Evolutionary conservation across 352 stramenopile genomes (phyloP), one percentile per base, ranked within the genome.

Genomic region (Globisporangium radiosum): DNA sequence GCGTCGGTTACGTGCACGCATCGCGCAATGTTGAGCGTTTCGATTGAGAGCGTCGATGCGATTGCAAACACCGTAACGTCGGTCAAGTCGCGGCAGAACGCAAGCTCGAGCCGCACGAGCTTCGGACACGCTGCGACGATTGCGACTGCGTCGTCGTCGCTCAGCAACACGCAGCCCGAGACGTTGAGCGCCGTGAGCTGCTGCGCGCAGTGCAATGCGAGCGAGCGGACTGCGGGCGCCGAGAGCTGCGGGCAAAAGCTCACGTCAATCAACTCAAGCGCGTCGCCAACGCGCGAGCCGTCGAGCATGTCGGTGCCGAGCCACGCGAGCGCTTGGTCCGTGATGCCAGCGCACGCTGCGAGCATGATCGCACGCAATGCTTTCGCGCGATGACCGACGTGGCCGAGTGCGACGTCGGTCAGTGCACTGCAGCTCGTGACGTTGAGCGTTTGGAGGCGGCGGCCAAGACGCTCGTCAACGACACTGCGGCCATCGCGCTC

Each of bases 1-100:
- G 87, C 70, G 59, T 97, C 89, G 3, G 92, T 95, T 42, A 98
- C 71, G 45, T 85, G 89, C 43, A 78, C 54, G 51, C 85, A 94
- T 0, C 82, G 70, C 13, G 71, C 73, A 7, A 94, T 33, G 39
- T 83, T 90, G 9, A 94, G 59, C 43, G 74, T 66, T 57, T 94
- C 88, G 0, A 97, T 66, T 59, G 85, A 94, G 14, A 97, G 68
- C 7, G 85, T 75, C 39, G 88, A 75, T 13, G 87, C 79, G 54
- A 97, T 81, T 19, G 73, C 63, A 5, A 71, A 69, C 25, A 97
- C 54, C 14, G 81, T 73, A 10, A 38, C 69, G 59, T 97, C 88
- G 2, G 87, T 90, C 7, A 98, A 54, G 7, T 94, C 78, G 4
- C 86, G 83, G 56, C 90, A 98, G 45, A 94, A 92, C 0, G 64